Base-by-base conservation (phyloP, 23 red algal genomes). In the Gracilaria domingensis region DNA sequence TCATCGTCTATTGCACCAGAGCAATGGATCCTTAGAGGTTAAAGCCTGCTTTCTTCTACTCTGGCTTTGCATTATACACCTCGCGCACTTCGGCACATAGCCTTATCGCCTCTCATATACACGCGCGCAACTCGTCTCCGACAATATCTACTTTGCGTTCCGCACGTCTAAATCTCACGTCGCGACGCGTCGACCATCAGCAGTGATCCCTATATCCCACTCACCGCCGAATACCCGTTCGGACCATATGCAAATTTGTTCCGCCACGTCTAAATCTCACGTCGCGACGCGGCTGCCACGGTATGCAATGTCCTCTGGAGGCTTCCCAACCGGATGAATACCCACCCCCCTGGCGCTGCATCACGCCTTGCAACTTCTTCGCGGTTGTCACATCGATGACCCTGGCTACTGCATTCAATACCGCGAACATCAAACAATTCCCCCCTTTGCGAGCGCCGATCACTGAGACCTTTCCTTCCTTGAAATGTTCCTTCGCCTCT, bases 21-120 rank as follows among this genome's bases (percentile, higher is more conserved):
- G 12, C 60, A 87, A 74, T 87, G 83, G 61, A 48, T 71, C 12
- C 51, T 87, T 53, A 11, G 60, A 66, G 38, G 38, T 28, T 56
- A 59, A 8, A 58, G 5, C 6, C 38, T 36, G 47, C 30, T 55
- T 86, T n/a, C n/a, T n/a, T n/a, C n/a, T 75, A 30, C n/a, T n/a
- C n/a, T n/a, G n/a, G n/a, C 0, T 72, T n/a, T 20, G 40, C 11
- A 14, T 55, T 1, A 18, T 55, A 55, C 40, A 86, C 0, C 65
- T 86, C 83, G 21, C 83, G 83, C 12, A 86, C 59, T 54, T 75
- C 83, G 1, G 51, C 64, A 86, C 38, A 23, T 75, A 86, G 7
- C 53, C 0, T 12, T 33, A 6, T 86, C 65, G n/a, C n/a, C n/a
- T 12, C 83, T 37, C 7, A 17, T 37, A 39, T 65, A 86, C 21